A percentile compares a stretch with the other conserved stretches of the same genome.
These are phyloP conservation scores for Manihot esculenta DNA, from an alignment of 441 rosid species.

Conservation along the genomic window DNA sequence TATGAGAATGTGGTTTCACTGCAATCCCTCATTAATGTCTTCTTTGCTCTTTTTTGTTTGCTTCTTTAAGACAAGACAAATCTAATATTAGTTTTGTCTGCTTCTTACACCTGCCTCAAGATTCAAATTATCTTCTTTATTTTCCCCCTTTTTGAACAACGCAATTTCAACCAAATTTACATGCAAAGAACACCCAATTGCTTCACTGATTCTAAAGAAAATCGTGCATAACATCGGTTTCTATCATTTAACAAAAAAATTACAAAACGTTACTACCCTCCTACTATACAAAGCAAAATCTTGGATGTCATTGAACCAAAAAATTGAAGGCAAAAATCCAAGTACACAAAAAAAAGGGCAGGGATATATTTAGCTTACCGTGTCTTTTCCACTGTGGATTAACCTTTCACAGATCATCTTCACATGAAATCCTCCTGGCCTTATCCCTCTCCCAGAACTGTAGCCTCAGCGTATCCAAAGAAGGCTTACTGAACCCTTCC, in stretches of 20 bases:
- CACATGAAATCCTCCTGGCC: slow-evolving; percentile 40
- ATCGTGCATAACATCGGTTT: slow-evolving; percentile 19
- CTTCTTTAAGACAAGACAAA: slow-evolving; percentile 27
- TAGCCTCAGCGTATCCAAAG: slow-evolving; percentile 41
- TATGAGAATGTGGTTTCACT: neutral
- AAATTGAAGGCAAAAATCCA: slow-evolving; percentile 7
- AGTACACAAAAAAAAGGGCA: slow-evolving; percentile 8
- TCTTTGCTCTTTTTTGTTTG: slow-evolving; percentile 13
- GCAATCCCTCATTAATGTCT: slow-evolving; percentile 12
- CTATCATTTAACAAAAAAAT: slow-evolving; percentile 33
- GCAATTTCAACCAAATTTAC: neutral
- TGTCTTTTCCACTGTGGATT: neutral
- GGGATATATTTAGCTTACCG: slow-evolving; percentile 8
- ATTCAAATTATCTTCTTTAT: neutral
- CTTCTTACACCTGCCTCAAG: neutral
- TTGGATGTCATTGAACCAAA: slow-evolving; percentile 27
- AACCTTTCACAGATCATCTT: slow-evolving; percentile 31
- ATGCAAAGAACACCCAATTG: neutral
- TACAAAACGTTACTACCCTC: slow-evolving; percentile 33
- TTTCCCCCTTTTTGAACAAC: neutral
- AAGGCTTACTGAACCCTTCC: slow-evolving; percentile 65
- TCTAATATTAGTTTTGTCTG: slow-evolving; percentile 11
- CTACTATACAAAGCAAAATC: slow-evolving; percentile 42
- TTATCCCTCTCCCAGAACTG: slow-evolving; percentile 41
- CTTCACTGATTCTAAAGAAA: slow-evolving; percentile 27